Evolutionary conservation across 176 grass and related monocot species (phyloP).

Genomic region (Dactylis glomerata): DNA sequence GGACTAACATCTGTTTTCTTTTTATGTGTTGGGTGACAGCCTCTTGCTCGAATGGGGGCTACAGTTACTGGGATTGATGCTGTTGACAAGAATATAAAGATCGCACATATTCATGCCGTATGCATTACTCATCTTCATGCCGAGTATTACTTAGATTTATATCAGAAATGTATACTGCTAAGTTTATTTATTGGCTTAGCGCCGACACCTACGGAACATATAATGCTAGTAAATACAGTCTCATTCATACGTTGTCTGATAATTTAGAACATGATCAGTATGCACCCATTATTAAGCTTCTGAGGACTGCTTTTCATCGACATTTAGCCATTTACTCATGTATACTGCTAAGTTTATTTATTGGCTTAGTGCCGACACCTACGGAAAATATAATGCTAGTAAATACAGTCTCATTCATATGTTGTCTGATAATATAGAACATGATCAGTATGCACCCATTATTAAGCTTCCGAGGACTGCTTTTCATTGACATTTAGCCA

Average conservation of each 20-base stretch:
- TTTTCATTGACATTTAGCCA: not conserved
- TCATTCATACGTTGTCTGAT: not conserved
- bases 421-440: not conserved
- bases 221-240: not conserved
- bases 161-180: not conserved
- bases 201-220: not conserved
- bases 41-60: constrained; percentile 90
- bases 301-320: too few species aligned
- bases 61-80: constrained; percentile 91
- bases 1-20: not conserved
- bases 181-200: not conserved
- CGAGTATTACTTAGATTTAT: not conserved
- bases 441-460: not conserved
- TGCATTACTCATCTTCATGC: constrained; percentile 21
- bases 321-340: too few species aligned
- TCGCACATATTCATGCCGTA: constrained; percentile 88
- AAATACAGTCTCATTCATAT: not conserved
- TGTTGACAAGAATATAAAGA: constrained; percentile 89
- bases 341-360: not conserved
- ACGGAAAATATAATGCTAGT: not conserved
- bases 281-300: not conserved
- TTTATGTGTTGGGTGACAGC: constrained; percentile 39
- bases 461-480: not conserved
- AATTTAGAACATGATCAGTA: not conserved
- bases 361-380: not conserved